Percentiles rank a stretch among this genome's conserved stretches.
These are phyloP conservation scores for Coniophora puteana DNA, from an alignment of 1,284 basidiomycete species.

Conservation along the genomic window DNA sequence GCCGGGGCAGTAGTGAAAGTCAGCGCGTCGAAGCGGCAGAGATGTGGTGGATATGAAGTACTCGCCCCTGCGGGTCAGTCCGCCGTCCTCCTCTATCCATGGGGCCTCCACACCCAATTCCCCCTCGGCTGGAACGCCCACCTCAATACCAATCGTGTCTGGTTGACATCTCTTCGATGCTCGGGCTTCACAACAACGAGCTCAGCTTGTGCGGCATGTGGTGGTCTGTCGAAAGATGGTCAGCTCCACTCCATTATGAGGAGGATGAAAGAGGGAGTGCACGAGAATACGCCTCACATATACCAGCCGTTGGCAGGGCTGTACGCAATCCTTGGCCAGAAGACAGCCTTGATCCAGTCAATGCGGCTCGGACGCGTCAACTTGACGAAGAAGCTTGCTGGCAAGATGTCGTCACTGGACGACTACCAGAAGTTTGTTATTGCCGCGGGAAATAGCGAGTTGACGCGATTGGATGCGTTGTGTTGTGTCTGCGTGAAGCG, in stretches of 20 bases:
- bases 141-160: not conserved
- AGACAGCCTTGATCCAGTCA: slow-evolving; percentile 3
- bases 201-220: not conserved
- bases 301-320: slow-evolving; percentile 8
- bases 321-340: not conserved
- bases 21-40: too few relatives aligned
- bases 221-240: too few relatives aligned
- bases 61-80: too few relatives aligned
- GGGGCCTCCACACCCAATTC: not conserved
- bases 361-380: slow-evolving; percentile 8
- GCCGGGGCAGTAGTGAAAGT: too few relatives aligned
- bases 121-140: not conserved
- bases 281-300: slow-evolving; percentile 6
- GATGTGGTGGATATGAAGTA: too few relatives aligned
- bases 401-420: not conserved
- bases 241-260: not conserved
- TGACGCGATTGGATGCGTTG: slow-evolving; percentile 1
- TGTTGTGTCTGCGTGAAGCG: slow-evolving; percentile 6
- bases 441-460: slow-evolving; percentile 5
- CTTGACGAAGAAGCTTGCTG: slow-evolving; percentile 1
- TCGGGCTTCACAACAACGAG: not conserved
- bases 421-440: slow-evolving; percentile 11
- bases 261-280: slow-evolving; percentile 7
- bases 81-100: too few relatives aligned
- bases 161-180: not conserved